Percentiles rank a stretch among this genome's conserved stretches.
phyloP scores from a whole-genome alignment of 2,329 filamentous ascomycete genomes.

The Paecilomyces fulvus region DNA sequence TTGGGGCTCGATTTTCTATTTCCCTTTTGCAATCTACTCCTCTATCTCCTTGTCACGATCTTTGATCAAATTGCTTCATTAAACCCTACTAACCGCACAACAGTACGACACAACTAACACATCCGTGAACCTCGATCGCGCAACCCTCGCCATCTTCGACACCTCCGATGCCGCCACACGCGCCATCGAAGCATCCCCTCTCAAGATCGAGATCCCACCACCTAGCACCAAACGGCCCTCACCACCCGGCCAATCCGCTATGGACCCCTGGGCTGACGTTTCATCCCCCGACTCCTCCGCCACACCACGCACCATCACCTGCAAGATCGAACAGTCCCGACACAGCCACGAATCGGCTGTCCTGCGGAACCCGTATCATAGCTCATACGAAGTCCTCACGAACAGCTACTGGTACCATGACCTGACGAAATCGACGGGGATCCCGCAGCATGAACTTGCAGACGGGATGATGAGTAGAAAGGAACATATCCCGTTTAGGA shows the following conservation, averaged over 20 bases:
- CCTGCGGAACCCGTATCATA: constrained; percentile 25
- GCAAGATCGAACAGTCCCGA: constrained; percentile 17
- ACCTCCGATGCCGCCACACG: constrained; percentile 22
- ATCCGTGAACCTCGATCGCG: constrained; percentile 10
- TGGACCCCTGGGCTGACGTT: background rate
- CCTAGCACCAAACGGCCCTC: background rate
- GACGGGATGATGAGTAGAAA: constrained; percentile 24
- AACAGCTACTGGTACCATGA: constrained; percentile 19
- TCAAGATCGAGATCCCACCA: constrained; percentile 15
- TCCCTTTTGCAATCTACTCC: background rate
- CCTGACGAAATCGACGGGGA: constrained; percentile 15
- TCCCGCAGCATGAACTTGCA: constrained; percentile 21
- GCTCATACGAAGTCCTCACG: constrained; percentile 15
- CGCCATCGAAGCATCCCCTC: constrained; percentile 25
- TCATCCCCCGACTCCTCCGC: background rate
- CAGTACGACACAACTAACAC: constrained; percentile 25
- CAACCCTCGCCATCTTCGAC: constrained; percentile 29
- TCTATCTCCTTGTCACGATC: background rate
- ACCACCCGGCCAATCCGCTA: background rate
- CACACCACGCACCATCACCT: constrained; percentile 9
- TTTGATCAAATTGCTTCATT: background rate
- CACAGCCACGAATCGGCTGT: constrained; percentile 22
- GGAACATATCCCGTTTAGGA: constrained; percentile 7
- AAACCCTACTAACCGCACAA: background rate
- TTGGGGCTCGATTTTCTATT: background rate